Conservation (phyloP, 257 asterid species). For the Scutellaria baicalensis region DNA sequence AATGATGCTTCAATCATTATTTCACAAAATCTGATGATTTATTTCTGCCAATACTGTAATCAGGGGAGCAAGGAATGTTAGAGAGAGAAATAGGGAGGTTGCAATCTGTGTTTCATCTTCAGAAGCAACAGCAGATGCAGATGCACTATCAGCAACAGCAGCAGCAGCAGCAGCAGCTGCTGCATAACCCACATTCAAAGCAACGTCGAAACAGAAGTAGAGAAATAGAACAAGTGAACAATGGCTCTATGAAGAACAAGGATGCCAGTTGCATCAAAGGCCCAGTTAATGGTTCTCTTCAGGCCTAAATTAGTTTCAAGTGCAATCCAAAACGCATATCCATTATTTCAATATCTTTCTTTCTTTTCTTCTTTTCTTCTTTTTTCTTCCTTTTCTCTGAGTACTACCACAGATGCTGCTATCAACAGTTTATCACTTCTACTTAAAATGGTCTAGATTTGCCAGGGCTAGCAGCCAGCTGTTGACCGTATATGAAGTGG, state of each 20-base stretch:
- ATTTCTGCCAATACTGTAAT: neutral
- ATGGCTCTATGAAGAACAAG: slow-evolving; percentile 27
- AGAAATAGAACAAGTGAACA: slow-evolving; percentile 30
- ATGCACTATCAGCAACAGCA: slow-evolving; percentile 39
- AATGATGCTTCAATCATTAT: neutral
- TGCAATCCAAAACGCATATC: neutral
- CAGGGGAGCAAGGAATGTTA: slow-evolving; percentile 89
- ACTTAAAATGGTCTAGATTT: slow-evolving; percentile 14
- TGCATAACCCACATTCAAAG: slow-evolving; percentile 29
- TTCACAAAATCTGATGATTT: neutral
- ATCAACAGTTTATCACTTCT: slow-evolving; percentile 11
- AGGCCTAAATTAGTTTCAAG: slow-evolving; percentile 13
- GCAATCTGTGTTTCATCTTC: slow-evolving; percentile 48
- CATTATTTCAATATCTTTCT: neutral
- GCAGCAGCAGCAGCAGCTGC: slow-evolving; percentile 11
- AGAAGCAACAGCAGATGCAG: slow-evolving; percentile 46
- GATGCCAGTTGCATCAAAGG: slow-evolving; percentile 32
- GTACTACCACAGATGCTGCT: neutral
- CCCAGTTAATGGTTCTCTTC: slow-evolving; percentile 24
- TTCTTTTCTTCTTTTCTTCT: neutral
- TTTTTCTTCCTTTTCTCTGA: neutral
- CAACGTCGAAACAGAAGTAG: slow-evolving; percentile 47
- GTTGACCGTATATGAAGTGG: neutral
- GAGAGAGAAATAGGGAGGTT: slow-evolving; percentile 76
- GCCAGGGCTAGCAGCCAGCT: slow-evolving; percentile 20